Evolutionary conservation across 192 early-diverging fungal species (phyloP), one percentile per base, ranked within the genome.

Genomic region (Coemansia erecta): DNA sequence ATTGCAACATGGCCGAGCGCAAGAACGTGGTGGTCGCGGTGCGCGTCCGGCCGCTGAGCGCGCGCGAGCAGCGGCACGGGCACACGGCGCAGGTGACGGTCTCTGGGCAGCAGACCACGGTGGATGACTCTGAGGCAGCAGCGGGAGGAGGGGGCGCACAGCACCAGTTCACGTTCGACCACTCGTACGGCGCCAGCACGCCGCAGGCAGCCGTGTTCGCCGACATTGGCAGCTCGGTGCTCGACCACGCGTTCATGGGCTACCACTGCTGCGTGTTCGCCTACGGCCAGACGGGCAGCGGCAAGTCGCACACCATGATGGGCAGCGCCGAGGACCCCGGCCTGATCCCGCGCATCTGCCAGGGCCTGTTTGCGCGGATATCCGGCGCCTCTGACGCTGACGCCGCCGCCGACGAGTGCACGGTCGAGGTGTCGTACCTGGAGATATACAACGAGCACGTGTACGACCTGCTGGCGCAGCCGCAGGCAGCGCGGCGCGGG

Each of bases 261-360:
- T 97, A 93, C 74, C 94, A 97, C 70, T 88, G 85, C 42, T 95
- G 93, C 75, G 86, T 97, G 40, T 94, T 97, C 72, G 95, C 95
- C 13, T 97, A 82, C 47, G 82, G 82, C 0, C 80, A 83, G 68
- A 83, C 82, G 2, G 80, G 76, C 33, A 70, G 64, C n/a, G 82
- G 82, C 53, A 83, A 83, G 49, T 73, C 77, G 8, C 85, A 87
- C 63, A 84, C 87, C 21, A 89, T 89, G 87, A 85, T 85, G 82
- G 85, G 87, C 14, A 54, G 39, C 19, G 18, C 26, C 46, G 63
- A 83, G 43, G 90, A 93, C 8, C 84, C 85, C 8, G 95, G 95
- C 47, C 81, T 97, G 67, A 95, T 91, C 53, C 95, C 95, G 24
- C 81, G 87, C 1, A 87, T 88, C n/a, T 92, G 92, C 75, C 73